phyloP scores from a whole-genome alignment of 164 flowering plant species.

The Stephania japonica region DNA sequence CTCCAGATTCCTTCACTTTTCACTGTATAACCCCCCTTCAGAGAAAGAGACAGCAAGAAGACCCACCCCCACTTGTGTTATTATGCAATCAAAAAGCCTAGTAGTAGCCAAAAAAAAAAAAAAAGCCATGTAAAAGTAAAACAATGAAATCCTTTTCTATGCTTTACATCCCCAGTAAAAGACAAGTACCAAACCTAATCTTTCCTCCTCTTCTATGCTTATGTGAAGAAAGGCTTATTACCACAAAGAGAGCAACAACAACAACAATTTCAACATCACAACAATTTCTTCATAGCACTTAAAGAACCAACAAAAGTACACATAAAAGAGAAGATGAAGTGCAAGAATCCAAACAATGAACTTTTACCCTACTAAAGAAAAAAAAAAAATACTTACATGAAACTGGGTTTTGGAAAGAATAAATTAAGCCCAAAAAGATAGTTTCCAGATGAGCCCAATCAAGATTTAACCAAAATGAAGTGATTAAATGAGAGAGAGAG shows the following conservation, averaged over 20 bases:
- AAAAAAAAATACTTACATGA: not conserved
- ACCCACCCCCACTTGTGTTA: constrained; percentile 2
- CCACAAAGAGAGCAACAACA: not conserved
- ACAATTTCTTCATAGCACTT: not conserved
- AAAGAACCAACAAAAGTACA: not conserved
- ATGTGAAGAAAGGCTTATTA: not conserved
- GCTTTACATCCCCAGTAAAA: not conserved
- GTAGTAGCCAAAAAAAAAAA: too few relatives aligned
- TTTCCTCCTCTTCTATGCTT: not conserved
- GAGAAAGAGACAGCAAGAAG: not conserved
- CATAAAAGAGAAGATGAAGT: not conserved
- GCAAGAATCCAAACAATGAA: not conserved
- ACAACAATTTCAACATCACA: not conserved
- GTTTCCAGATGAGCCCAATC: not conserved
- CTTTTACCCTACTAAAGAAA: not conserved
- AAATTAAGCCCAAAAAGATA: not conserved
- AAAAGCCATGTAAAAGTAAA: not conserved
- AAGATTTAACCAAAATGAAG: not conserved
- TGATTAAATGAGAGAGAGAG: not conserved
- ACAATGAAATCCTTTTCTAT: not conserved
- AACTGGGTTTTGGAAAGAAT: not conserved
- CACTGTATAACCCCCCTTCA: not conserved
- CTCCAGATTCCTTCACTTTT: constrained; percentile 5
- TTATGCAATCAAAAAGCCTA: constrained; percentile 3
- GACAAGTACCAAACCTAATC: not conserved